Conservation (phyloP, 1,139 yeast species). For the Pichia sp. region DNA sequence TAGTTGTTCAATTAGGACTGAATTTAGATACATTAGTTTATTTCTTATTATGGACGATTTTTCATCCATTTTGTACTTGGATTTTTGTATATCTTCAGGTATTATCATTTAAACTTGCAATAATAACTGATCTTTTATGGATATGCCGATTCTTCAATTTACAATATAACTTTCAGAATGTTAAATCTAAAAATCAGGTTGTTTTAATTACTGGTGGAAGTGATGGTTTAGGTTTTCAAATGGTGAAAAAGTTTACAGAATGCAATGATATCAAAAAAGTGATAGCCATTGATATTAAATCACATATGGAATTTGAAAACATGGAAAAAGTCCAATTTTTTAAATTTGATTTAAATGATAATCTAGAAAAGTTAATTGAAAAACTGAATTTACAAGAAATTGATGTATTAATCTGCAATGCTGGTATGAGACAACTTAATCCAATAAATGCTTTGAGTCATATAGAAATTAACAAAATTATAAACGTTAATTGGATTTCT, state of each 20-base stretch:
- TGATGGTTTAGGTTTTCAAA: conserved; percentile 27
- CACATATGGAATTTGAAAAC: background rate
- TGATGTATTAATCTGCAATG: conserved; percentile 63
- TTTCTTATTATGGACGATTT: conserved; percentile 14
- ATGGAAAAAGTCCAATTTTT: conserved; percentile 10
- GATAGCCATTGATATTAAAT: conserved; percentile 15
- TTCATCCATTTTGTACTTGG: conserved; percentile 23
- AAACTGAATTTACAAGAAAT: conserved; percentile 29
- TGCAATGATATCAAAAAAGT: conserved; percentile 7
- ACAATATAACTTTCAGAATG: background rate
- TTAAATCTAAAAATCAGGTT: background rate
- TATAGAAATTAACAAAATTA: conserved; percentile 33
- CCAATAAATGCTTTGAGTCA: conserved; percentile 35
- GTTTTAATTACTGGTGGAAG: conserved; percentile 30
- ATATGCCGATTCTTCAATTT: conserved; percentile 17
- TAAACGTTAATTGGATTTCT: conserved; percentile 53
- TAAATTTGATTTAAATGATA: conserved; percentile 17
- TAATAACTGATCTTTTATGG: conserved; percentile 18
- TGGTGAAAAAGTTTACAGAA: conserved; percentile 14
- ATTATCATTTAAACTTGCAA: conserved; percentile 1
- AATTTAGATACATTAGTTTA: conserved; percentile 23
- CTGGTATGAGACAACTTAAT: conserved; percentile 57
- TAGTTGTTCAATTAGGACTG: conserved; percentile 14
- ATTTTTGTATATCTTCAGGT: background rate
- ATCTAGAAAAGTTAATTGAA: background rate